Evolutionary conservation across 2,329 filamentous ascomycete species (phyloP).

Genomic region (Cordyceps fumosorosea): DNA sequence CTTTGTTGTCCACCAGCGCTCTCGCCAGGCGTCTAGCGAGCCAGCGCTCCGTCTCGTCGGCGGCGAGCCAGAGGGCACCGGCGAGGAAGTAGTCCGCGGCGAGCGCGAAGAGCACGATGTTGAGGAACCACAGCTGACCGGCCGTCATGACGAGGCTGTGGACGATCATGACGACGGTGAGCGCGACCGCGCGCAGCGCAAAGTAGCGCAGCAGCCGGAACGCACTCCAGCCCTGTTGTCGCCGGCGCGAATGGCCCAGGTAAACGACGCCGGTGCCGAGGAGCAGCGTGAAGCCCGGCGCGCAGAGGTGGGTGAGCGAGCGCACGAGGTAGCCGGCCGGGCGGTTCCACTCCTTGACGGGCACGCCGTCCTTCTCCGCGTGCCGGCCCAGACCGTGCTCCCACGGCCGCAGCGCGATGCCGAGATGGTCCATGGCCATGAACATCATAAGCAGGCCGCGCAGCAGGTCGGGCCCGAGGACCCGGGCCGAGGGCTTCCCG

Average conservation of each 20-base stretch:
- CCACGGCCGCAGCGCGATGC: slow-evolving; percentile 34
- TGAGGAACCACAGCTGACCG: slow-evolving; percentile 35
- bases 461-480: slow-evolving; percentile 37
- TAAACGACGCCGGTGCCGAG: slow-evolving; percentile 40
- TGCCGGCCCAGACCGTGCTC: slow-evolving; percentile 31
- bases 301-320: slow-evolving; percentile 38
- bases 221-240: slow-evolving; percentile 32
- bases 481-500: slow-evolving; percentile 20
- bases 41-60: slow-evolving; percentile 28
- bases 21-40: slow-evolving; percentile 23
- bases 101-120: slow-evolving; percentile 37
- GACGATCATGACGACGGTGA: slow-evolving; percentile 27
- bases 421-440: slow-evolving; percentile 39
- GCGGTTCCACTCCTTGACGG: slow-evolving; percentile 32
- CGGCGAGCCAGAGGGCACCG: slow-evolving; percentile 34
- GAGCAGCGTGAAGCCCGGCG: slow-evolving; percentile 39
- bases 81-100: slow-evolving; percentile 39
- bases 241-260: slow-evolving; percentile 36
- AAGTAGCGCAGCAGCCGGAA: slow-evolving; percentile 32
- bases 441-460: slow-evolving; percentile 38
- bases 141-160: slow-evolving; percentile 27
- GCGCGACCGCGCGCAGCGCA: slow-evolving; percentile 27
- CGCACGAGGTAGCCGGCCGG: slow-evolving; percentile 32
- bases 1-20: not conserved
- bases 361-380: slow-evolving; percentile 29